Evolutionary conservation across 148 eudicot species (phyloP).

Genomic region (Silene latifolia): DNA sequence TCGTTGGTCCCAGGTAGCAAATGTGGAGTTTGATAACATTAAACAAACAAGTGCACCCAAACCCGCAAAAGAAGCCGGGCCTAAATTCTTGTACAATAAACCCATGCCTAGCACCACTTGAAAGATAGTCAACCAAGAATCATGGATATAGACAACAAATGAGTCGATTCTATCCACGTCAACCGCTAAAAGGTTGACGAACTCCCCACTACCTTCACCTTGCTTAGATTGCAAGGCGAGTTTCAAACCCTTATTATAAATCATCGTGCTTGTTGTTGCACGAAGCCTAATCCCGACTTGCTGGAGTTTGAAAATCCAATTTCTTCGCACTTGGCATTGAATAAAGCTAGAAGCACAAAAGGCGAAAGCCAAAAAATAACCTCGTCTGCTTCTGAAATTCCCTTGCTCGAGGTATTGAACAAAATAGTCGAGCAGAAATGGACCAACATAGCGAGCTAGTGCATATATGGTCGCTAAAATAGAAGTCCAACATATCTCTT

Average conservation of each 20-base stretch:
- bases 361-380: constrained; percentile 7
- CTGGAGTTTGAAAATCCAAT: constrained; percentile 17
- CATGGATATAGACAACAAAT: too few species aligned
- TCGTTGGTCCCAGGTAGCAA: constrained; percentile 22
- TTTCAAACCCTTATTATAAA: constrained; percentile 6
- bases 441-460: constrained; percentile 7
- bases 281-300: constrained; percentile 23
- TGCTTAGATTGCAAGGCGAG: constrained; percentile 5
- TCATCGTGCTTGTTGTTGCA: constrained; percentile 5
- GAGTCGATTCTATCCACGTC: too few species aligned
- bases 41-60: not conserved
- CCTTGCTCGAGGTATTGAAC: constrained; percentile 16
- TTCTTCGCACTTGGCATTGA: not conserved
- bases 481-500: constrained; percentile 16
- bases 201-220: constrained; percentile 10
- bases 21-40: not conserved
- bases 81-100: constrained; percentile 11
- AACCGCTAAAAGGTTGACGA: constrained; percentile 21
- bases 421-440: constrained; percentile 16
- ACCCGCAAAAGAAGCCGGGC: constrained; percentile 9
- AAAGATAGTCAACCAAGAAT: constrained; percentile 2
- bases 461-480: not conserved
- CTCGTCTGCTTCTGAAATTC: not conserved
- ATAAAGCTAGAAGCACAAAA: constrained; percentile 7
- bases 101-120: constrained; percentile 15